Base-by-base conservation (phyloP, 441 rosid genomes). In the Mallotus japonicus region DNA sequence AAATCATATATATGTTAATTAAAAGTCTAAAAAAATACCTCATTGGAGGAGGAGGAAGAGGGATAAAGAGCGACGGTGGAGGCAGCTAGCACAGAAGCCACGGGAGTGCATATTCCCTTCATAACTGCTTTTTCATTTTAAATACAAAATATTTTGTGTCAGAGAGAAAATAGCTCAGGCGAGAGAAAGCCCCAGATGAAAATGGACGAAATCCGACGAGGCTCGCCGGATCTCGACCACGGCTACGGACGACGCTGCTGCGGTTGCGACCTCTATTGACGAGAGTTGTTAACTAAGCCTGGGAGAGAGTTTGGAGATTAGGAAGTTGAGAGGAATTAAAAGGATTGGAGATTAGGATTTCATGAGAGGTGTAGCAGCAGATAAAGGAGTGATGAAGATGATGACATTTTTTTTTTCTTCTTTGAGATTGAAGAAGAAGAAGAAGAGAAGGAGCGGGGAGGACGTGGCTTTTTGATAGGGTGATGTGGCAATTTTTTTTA, bases 211-310 rank as follows among this genome's bases (percentile, higher is more conserved):
- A 82, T 67, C 89, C 91, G 86, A 87, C 87, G 85, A 72, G 40
- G 22, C 55, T 32, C 85, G 92, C 89, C 97, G 90, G 90, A 83
- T 87, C 88, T 83, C 90, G 77, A 75, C 87, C 85, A 58, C 78
- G 1, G 63, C 59, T 61, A n/a, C n/a, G n/a, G n/a, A 24, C 28
- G 37, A 34, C 5, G 37, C 5, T 34, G 5, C 2, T 34, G 37
- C 37, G 5, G 37, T 34, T 34, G 37, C 3, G 5, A 34, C 3
- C 37, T 34, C 37, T 3, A 34, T 34, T 34, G 37, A 34, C 3
- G 37, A 34, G 3, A 34, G 37, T 34, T 34, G 37, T 34, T 34
- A 3, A 3, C 37, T 34, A 3, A 34, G 37, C 37, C 37, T 34
- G 37, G 5, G 37, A 34, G 37, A 34, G 37, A 34, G 37, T 24